phyloP scores from a whole-genome alignment of 2,329 filamentous ascomycete species.

The Apiospora malaysiana region DNA sequence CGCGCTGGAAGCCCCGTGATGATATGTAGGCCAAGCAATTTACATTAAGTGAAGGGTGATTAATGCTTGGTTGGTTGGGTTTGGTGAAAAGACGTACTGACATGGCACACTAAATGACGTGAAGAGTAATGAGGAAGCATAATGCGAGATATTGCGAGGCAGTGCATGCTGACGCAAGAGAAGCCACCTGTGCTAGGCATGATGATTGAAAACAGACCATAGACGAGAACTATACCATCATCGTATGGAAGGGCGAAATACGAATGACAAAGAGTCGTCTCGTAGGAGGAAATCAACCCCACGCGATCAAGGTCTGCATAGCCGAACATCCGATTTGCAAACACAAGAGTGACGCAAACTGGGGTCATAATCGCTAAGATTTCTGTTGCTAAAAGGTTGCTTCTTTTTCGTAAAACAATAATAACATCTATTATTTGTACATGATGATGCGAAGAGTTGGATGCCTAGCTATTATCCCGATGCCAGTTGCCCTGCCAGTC shows the following conservation, averaged over 20 bases:
- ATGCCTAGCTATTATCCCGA: not conserved
- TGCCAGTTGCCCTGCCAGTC: not conserved
- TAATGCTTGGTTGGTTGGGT: not conserved
- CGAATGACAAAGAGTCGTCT: not conserved
- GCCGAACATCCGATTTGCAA: not conserved
- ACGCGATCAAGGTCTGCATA: not conserved
- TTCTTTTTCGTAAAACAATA: not conserved
- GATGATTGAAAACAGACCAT: not conserved
- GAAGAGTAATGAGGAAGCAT: not conserved
- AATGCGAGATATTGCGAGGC: conserved; percentile 3
- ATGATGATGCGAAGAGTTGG: not conserved
- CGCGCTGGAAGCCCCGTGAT: not conserved
- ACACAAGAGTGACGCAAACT: not conserved
- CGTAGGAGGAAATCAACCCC: not conserved
- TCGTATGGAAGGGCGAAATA: not conserved
- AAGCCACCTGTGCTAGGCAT: not conserved
- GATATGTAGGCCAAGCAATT: not conserved
- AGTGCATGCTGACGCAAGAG: not conserved
- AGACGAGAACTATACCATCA: not conserved
- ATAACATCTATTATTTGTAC: not conserved
- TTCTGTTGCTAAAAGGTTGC: not conserved
- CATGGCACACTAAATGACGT: not conserved
- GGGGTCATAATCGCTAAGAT: not conserved
- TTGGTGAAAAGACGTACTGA: not conserved
- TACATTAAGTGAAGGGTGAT: not conserved